phyloP scores from a whole-genome alignment of 1,284 basidiomycete genomes.

The Ustilago lituana region DNA sequence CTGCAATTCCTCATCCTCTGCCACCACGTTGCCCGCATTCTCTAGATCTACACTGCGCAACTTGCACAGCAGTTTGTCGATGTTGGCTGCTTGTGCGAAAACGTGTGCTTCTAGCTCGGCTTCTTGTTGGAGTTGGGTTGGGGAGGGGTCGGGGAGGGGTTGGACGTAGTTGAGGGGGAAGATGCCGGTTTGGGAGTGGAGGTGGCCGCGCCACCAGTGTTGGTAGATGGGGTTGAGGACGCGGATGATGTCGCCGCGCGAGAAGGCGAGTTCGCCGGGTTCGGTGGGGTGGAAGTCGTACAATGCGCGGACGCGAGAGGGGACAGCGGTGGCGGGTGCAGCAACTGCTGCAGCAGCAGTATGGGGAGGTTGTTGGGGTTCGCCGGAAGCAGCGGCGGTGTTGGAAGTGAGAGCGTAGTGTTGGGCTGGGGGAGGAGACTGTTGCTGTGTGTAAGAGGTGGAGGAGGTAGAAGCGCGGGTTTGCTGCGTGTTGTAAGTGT shows the following conservation, averaged over 20 bases:
- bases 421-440: slow-evolving; percentile 57
- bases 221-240: slow-evolving; percentile 94
- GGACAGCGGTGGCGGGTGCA: slow-evolving; percentile 48
- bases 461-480: slow-evolving; percentile 26
- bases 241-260: slow-evolving; percentile 93
- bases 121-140: slow-evolving; percentile 81
- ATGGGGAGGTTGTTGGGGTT: neutral
- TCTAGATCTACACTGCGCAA: slow-evolving; percentile 76
- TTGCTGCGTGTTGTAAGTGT: slow-evolving; percentile 19
- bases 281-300: slow-evolving; percentile 90
- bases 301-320: slow-evolving; percentile 78
- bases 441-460: slow-evolving; percentile 17
- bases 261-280: slow-evolving; percentile 89
- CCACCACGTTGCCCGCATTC: slow-evolving; percentile 79
- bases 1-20: slow-evolving; percentile 89
- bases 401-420: slow-evolving; percentile 68
- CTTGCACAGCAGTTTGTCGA: slow-evolving; percentile 85
- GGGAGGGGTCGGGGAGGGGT: slow-evolving; percentile 84
- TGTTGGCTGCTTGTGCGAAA: slow-evolving; percentile 82
- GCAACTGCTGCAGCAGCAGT: neutral
- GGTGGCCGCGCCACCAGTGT: slow-evolving; percentile 97
- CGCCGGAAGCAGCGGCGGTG: neutral
- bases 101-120: slow-evolving; percentile 88
- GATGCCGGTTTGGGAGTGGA: slow-evolving; percentile 91
- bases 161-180: slow-evolving; percentile 99